Conservation (phyloP, 164 flowering plant species). For the Nelumbo lutea region DNA sequence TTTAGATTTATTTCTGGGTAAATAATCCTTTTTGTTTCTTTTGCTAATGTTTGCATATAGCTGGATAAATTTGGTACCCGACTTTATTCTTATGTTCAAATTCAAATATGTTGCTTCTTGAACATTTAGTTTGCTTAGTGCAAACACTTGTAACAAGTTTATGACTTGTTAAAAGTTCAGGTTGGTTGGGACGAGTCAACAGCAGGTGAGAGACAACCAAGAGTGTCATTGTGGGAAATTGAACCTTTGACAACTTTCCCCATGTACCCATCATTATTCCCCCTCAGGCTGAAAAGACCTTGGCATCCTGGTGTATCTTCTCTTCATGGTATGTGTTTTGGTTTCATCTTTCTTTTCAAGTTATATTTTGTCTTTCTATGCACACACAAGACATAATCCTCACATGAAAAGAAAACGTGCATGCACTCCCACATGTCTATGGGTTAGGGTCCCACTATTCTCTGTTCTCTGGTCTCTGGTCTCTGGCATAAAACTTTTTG, state of each 20-base stretch:
- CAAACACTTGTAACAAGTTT: not conserved
- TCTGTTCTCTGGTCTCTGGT: no score
- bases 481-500: no score
- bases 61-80: no score
- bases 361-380: not conserved
- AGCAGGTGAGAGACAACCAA: slow-evolving; percentile 39
- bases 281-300: slow-evolving; percentile 35
- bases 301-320: slow-evolving; percentile 39
- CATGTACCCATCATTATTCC: slow-evolving; percentile 36
- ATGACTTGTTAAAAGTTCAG: slow-evolving; percentile 11
- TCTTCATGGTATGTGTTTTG: slow-evolving; percentile 21
- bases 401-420: no score
- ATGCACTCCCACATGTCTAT: no score
- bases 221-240: slow-evolving; percentile 38
- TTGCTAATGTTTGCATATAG: no score
- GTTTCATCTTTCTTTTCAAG: not conserved
- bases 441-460: no score
- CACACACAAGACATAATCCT: not conserved
- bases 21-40: no score
- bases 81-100: not conserved
- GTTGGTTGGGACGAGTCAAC: slow-evolving; percentile 45
- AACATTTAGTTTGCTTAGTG: not conserved
- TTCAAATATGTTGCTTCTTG: not conserved
- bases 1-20: no score
- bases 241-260: slow-evolving; percentile 43